A percentile compares a stretch with the other conserved stretches of the same genome.
Conservation (phyloP, 139 green algal species). For the Gonium pectorale region DNA sequence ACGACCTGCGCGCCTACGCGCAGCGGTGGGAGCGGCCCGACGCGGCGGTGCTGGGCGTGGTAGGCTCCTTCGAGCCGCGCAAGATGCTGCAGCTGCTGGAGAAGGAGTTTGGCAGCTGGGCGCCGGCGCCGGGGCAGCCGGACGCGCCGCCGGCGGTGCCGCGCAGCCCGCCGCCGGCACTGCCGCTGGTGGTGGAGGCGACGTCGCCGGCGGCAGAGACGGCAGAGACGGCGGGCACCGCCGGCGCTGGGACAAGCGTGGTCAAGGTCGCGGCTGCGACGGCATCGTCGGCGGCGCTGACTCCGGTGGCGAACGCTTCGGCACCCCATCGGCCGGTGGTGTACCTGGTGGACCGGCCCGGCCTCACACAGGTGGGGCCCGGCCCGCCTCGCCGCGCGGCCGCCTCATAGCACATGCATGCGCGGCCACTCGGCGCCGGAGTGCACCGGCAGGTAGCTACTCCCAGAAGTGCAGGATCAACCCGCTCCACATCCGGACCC, state of each 20-base stretch:
- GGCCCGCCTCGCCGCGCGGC: neutral
- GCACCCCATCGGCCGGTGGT: conserved; percentile 14
- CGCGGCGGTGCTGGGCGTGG: conserved; percentile 75
- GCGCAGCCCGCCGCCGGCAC: conserved; percentile 40
- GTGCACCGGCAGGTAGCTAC: no score
- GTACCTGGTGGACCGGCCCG: conserved; percentile 71
- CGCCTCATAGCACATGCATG: no score
- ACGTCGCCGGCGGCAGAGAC: neutral
- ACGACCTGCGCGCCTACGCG: conserved; percentile 18
- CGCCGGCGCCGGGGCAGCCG: conserved; percentile 52
- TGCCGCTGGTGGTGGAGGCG: conserved; percentile 5
- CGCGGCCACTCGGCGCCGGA: no score
- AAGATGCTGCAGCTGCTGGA: conserved; percentile 64
- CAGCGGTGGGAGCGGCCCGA: conserved; percentile 72
- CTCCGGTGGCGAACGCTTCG: neutral
- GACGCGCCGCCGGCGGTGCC: conserved; percentile 26
- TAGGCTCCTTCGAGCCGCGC: conserved; percentile 76
- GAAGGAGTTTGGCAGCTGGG: conserved; percentile 64
- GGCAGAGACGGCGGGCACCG: neutral
- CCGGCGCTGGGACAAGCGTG: neutral
- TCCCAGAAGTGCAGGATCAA: no score
- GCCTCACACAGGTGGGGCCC: conserved; percentile 56
- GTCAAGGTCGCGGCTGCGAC: no score
- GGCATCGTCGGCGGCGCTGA: no score
- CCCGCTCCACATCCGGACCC: no score